phyloP scores from a whole-genome alignment of 2,329 filamentous ascomycete species.

The Pestalotiopsis sp. region DNA sequence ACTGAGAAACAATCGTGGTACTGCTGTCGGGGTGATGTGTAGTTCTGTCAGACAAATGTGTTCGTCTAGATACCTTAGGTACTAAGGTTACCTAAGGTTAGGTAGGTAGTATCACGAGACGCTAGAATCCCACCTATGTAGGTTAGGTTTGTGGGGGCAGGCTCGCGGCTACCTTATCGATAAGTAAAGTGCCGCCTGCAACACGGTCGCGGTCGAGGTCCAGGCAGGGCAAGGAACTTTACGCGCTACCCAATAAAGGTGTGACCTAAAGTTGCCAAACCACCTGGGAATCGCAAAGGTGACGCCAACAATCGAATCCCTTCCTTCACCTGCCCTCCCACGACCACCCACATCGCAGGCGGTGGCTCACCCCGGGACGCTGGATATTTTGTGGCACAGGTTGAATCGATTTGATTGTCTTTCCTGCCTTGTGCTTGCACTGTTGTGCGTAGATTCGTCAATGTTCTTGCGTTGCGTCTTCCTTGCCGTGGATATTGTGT shows the following conservation, averaged over 20 bases:
- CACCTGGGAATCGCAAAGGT: background rate
- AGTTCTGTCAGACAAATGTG: no score
- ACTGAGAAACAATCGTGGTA: no score
- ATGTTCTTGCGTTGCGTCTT: background rate
- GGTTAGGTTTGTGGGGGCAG: background rate
- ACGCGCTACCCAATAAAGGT: background rate
- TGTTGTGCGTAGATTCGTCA: background rate
- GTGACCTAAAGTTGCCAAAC: background rate
- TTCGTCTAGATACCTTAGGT: no score
- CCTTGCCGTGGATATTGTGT: background rate
- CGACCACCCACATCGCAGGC: background rate
- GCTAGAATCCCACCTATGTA: no score
- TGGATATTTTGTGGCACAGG: background rate
- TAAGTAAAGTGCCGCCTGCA: background rate
- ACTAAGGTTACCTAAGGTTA: no score
- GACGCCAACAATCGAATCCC: background rate
- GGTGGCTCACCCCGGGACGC: background rate
- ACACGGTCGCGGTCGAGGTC: background rate
- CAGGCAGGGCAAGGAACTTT: background rate
- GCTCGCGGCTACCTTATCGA: background rate
- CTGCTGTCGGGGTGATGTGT: no score
- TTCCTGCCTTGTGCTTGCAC: background rate
- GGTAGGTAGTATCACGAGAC: no score
- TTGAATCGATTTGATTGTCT: background rate
- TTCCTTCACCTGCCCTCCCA: background rate